Evolutionary conservation across 495 filamentous ascomycete genomes (phyloP), one percentile per base, ranked within the genome.

Genomic region (Pseudomonodictys pantanalensis): DNA sequence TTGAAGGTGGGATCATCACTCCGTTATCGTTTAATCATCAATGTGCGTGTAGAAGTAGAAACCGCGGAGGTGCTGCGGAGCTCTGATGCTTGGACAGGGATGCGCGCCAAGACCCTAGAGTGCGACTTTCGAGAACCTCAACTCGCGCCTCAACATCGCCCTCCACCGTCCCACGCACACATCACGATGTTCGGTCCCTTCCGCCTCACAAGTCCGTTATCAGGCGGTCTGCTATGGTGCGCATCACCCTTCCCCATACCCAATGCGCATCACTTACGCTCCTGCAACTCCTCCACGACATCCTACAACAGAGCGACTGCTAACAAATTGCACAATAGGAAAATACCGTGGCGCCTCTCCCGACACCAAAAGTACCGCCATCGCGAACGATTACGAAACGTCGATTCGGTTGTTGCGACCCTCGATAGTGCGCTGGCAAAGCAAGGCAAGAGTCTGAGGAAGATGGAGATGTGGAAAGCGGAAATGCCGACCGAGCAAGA

Each of bases 281-380:
- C 22, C 15, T 29, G 10, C 28, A 38, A 17, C 38, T 12, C 15
- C 11, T 23, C 18, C 23, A 23, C 15, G n/a, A 59, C 49, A 22
- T 67, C 44, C 50, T 23, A 7, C n/a, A 29, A 10, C 38, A 15
- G 3, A 26, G 17, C 22, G 52, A 33, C 15, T 15, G 15, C 48
- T 26, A 10, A 49, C 30, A 18, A 2, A 7, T 6, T n/a, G 11
- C 22, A 12, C 20, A 33, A 33, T 32, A 97, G 93, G 93, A 98
- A 98, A 86, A 92, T 87, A 72, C 95, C 93, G 56, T 98, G 91
- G 90, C 89, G 95, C 46, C 86, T 98, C 69, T 98, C 93, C 39
- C 73, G 78, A 53, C 86, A 85, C 65, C 93, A 97, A 71, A 98
- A 98, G 73, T 82, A 82, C 59, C 89, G 93, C 28, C 93, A 97